A percentile compares a stretch with the other conserved stretches of the same genome.
phyloP scores from a whole-genome alignment of 768 basidiomycete species.

The Rhizopogon sp. region DNA sequence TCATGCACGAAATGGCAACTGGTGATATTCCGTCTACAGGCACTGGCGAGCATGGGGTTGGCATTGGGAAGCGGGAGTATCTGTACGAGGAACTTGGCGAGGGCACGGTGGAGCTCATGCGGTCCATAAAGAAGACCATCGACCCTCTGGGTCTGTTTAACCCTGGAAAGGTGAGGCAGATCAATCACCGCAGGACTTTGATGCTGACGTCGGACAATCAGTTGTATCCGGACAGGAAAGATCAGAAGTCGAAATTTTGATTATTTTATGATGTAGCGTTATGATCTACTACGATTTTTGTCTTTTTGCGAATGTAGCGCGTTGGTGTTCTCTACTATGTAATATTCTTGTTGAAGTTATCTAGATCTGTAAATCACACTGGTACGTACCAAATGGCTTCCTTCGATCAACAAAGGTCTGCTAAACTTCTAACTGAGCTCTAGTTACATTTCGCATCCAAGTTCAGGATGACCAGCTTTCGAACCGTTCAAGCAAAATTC shows the following conservation, averaged over 20 bases:
- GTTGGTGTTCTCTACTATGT: too few species aligned
- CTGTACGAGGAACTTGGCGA: slow-evolving; percentile 77
- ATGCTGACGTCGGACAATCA: neutral
- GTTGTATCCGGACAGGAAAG: slow-evolving; percentile 5
- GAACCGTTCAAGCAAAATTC: too few species aligned
- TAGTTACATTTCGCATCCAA: too few species aligned
- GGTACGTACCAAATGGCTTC: too few species aligned
- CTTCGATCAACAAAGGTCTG: too few species aligned
- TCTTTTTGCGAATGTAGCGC: too few species aligned
- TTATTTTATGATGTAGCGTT: neutral
- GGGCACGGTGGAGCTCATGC: slow-evolving; percentile 83
- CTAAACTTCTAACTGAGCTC: too few species aligned
- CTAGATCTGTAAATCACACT: too few species aligned
- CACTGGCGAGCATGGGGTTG: slow-evolving; percentile 85
- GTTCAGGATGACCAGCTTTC: too few species aligned
- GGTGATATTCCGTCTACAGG: slow-evolving; percentile 29
- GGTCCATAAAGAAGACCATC: slow-evolving; percentile 66
- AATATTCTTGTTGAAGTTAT: too few species aligned
- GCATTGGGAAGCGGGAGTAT: slow-evolving; percentile 78
- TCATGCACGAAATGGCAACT: neutral
- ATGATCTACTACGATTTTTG: too few species aligned
- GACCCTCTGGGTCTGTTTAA: slow-evolving; percentile 79
- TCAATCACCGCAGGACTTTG: neutral
- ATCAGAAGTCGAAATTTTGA: neutral
- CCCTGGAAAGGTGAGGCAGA: slow-evolving; percentile 66